Evolutionary conservation across 305 asterid genomes (phyloP).

Genomic region (Fraxinus nigra): DNA sequence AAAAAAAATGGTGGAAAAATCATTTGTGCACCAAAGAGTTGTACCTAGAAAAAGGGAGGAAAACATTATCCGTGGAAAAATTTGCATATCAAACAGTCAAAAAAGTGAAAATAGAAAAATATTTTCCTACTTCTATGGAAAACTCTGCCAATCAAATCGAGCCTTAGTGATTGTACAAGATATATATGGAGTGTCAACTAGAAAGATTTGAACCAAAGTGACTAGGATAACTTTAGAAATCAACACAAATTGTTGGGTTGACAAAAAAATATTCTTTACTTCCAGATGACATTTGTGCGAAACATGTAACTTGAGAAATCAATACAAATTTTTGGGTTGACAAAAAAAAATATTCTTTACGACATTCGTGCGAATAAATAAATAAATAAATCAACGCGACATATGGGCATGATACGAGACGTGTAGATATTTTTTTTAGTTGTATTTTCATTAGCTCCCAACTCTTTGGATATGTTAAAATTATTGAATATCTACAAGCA

Average conservation of each 20-base stretch:
- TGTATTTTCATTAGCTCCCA: not conserved
- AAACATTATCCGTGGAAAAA: too few species aligned
- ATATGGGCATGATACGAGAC: not conserved
- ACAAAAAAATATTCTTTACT: not conserved
- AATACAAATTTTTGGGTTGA: not conserved
- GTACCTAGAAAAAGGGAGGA: too few species aligned
- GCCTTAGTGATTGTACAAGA: not conserved
- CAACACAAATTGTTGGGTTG: not conserved
- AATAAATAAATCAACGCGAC: not conserved
- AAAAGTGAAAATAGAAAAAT: too few species aligned
- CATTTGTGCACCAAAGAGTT: too few species aligned
- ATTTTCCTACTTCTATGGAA: too few species aligned
- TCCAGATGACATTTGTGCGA: not conserved
- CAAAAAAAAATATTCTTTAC: not conserved
- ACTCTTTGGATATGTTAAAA: not conserved
- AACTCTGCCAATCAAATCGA: too few species aligned
- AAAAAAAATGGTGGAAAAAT: too few species aligned
- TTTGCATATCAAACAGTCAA: too few species aligned
- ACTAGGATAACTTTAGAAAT: not conserved
- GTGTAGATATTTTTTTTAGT: not conserved
- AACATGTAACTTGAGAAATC: not conserved
- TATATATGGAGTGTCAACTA: not conserved
- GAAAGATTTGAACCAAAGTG: not conserved
- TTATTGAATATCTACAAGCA: not conserved
- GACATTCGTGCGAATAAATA: not conserved